These are phyloP conservation scores for Perilla frutescens DNA, from an alignment of 257 asterid species.

Conservation along the genomic window DNA sequence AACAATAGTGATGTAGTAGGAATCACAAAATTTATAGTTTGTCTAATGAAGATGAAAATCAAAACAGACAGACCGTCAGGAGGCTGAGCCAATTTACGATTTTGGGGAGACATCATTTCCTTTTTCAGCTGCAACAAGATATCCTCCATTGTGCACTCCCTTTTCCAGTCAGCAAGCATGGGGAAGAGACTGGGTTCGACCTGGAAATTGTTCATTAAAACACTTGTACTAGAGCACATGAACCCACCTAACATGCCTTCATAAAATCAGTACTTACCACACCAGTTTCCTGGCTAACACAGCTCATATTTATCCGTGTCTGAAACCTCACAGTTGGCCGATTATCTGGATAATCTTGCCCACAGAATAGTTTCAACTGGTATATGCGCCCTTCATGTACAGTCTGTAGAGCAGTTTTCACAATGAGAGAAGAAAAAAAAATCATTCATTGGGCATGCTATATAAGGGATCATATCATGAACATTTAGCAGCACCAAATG, in stretches of 20 bases:
- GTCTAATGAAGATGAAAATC: not conserved
- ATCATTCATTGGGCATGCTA: not conserved
- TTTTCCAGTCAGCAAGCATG: conserved; percentile 80
- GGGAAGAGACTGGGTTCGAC: conserved; percentile 76
- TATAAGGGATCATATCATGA: conserved; percentile 9
- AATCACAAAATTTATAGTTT: conserved; percentile 5
- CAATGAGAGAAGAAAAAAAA: conserved; percentile 20
- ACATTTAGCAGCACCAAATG: not conserved
- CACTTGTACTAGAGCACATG: not conserved
- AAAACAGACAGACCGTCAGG: conserved; percentile 56
- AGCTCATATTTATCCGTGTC: conserved; percentile 75
- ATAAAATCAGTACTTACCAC: conserved; percentile 51
- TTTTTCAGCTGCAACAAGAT: conserved; percentile 69
- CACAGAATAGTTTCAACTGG: conserved; percentile 79
- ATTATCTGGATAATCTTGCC: conserved; percentile 76
- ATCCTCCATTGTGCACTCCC: conserved; percentile 92
- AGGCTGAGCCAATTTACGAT: conserved; percentile 83
- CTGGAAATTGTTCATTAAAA: conserved; percentile 41
- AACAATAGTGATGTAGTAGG: not conserved
- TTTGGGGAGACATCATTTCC: conserved; percentile 84
- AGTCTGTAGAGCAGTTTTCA: conserved; percentile 51
- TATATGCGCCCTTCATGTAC: conserved; percentile 87
- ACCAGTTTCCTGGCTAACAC: conserved; percentile 73
- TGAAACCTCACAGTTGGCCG: conserved; percentile 83
- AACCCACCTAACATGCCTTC: not conserved